phyloP scores from a whole-genome alignment of 768 basidiomycete species.

The Leucocoprinus sp. region DNA sequence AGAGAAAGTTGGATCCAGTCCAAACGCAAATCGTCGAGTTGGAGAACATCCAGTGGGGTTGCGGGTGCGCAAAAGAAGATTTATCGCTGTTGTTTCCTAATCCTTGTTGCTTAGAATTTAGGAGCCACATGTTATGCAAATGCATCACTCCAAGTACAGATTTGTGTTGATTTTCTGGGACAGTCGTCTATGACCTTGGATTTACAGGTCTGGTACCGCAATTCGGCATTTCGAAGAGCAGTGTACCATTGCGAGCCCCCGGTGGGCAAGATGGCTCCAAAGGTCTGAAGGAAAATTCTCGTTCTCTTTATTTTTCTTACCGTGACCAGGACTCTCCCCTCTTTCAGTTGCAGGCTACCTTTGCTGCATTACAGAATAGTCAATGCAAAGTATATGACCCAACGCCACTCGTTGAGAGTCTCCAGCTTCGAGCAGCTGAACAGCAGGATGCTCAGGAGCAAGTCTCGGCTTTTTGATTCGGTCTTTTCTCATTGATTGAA shows the following conservation, averaged over 20 bases:
- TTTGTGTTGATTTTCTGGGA: background rate
- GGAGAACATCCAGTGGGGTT: slow-evolving; percentile 64
- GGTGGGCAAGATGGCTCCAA: slow-evolving; percentile 35
- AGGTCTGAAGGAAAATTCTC: slow-evolving; percentile 19
- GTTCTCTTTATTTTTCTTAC: background rate
- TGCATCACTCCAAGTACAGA: slow-evolving; percentile 77
- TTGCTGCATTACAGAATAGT: slow-evolving; percentile 79
- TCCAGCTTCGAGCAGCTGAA: slow-evolving; percentile 72
- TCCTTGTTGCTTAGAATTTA: slow-evolving; percentile 54
- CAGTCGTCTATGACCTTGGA: background rate
- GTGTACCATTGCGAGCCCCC: slow-evolving; percentile 73
- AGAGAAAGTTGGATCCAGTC: slow-evolving; percentile 47
- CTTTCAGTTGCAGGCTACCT: slow-evolving; percentile 70
- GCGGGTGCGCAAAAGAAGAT: slow-evolving; percentile 39
- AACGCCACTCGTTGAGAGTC: slow-evolving; percentile 71
- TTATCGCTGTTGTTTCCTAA: background rate
- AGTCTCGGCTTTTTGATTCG: slow-evolving; percentile 16
- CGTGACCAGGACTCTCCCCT: slow-evolving; percentile 60
- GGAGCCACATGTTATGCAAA: slow-evolving; percentile 98
- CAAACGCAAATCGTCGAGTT: slow-evolving; percentile 40
- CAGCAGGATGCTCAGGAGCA: slow-evolving; percentile 98
- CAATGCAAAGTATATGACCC: slow-evolving; percentile 74
- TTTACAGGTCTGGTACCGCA: slow-evolving; percentile 84
- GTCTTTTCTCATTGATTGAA: background rate
- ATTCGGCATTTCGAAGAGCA: slow-evolving; percentile 69